phyloP scores from a whole-genome alignment of 1,139 yeast genomes.

The Meyerozyma elateridarum region DNA sequence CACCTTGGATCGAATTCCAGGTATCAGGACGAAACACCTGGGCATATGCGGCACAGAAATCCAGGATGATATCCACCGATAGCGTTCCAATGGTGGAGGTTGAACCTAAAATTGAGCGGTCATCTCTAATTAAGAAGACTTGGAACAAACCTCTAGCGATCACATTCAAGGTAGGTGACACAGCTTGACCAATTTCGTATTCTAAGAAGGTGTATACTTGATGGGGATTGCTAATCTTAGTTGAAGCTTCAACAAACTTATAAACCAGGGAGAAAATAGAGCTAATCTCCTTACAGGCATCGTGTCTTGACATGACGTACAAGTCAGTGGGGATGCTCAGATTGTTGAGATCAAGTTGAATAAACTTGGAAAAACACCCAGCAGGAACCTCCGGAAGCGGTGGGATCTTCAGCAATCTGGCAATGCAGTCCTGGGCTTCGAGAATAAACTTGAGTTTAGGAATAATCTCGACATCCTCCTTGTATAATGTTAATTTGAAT shows the following conservation, averaged over 20 bases:
- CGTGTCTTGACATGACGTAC: conserved; percentile 18
- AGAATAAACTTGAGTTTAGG: not conserved
- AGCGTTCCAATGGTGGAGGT: conserved; percentile 16
- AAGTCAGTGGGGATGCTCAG: conserved; percentile 52
- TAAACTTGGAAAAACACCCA: conserved; percentile 41
- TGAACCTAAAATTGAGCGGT: conserved; percentile 44
- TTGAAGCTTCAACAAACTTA: conserved; percentile 19
- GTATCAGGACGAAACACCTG: conserved; percentile 18
- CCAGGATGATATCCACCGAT: conserved; percentile 20
- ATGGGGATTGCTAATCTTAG: conserved; percentile 20
- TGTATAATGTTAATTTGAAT: not conserved
- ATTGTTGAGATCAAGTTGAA: conserved; percentile 53
- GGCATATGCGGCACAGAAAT: conserved; percentile 23
- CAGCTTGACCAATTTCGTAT: conserved; percentile 26
- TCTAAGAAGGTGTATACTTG: conserved; percentile 35
- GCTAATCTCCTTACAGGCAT: conserved; percentile 28
- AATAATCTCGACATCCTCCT: not conserved
- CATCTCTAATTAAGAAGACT: conserved; percentile 55
- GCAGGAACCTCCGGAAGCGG: conserved; percentile 22
- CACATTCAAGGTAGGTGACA: conserved; percentile 36
- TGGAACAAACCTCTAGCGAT: conserved; percentile 61
- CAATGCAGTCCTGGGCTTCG: not conserved
- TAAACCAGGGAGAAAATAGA: conserved; percentile 32
- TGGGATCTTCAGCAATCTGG: not conserved
- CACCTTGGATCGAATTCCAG: conserved; percentile 21